A percentile compares a stretch with the other conserved stretches of the same genome.
Evolutionary conservation across 2,329 filamentous ascomycete genomes (phyloP).

Genomic region (Lecanicillium sp.): DNA sequence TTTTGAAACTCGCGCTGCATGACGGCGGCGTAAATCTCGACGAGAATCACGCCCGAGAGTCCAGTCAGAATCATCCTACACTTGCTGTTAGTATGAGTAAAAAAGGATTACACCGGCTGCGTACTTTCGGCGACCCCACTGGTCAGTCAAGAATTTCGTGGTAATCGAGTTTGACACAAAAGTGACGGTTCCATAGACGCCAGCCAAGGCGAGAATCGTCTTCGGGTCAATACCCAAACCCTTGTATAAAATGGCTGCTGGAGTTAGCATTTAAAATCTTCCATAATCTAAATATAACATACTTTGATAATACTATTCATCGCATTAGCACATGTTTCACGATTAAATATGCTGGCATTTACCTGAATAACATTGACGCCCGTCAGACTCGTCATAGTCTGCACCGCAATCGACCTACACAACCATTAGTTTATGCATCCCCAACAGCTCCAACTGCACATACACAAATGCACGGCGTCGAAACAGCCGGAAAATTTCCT

Average conservation of each 20-base stretch:
- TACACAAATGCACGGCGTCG: conserved; percentile 42
- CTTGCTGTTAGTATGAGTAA: too few relatives aligned
- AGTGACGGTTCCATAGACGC: conserved; percentile 45
- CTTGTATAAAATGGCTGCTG: conserved; percentile 39
- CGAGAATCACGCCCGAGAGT: conserved; percentile 40
- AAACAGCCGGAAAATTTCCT: conserved; percentile 44
- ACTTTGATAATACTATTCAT: conserved; percentile 31
- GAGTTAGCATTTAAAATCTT: background rate
- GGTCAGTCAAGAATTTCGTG: conserved; percentile 44
- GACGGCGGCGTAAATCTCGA: conserved; percentile 51
- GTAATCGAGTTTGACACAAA: conserved; percentile 44
- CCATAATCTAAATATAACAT: too few relatives aligned
- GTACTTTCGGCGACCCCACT: conserved; percentile 47
- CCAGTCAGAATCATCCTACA: conserved; percentile 45
- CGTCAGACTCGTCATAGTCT: conserved; percentile 49
- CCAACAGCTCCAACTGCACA: conserved; percentile 11
- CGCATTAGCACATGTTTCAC: too few relatives aligned
- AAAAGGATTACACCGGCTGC: too few relatives aligned
- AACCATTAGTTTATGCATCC: background rate
- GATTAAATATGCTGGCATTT: background rate
- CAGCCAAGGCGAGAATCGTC: conserved; percentile 44
- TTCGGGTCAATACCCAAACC: conserved; percentile 41
- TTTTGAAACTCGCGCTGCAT: conserved; percentile 51
- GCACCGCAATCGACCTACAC: conserved; percentile 40
- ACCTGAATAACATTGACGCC: conserved; percentile 47